Evolutionary conservation across 2,329 filamentous ascomycete genomes (phyloP), one percentile per base, ranked within the genome.

Genomic region (Chaetomium olivaceum): DNA sequence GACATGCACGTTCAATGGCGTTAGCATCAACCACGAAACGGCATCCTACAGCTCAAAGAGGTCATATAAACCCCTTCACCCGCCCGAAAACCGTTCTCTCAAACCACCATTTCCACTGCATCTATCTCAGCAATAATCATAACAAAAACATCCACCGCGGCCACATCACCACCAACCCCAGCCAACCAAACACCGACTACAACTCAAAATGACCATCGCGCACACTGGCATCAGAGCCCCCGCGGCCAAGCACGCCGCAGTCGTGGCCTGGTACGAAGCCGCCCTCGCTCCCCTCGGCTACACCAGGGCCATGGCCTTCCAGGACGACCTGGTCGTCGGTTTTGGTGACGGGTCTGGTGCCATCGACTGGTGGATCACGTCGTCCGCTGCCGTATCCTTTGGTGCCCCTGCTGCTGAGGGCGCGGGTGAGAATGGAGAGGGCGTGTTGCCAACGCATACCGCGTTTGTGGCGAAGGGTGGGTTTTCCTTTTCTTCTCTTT

Each of bases 271-370:
- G 65, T 80, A 80, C 71, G 69, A 74, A 39, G 70, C 71, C 9
- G 76, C 74, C 31, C 76, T 80, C 23, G 72, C 72, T 39, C 74
- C 77, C 1, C 73, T 80, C 33, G 76, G 77, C 51, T 79, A 80
- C 73, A 70, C 70, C 36, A 70, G 75, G 39, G 67, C 70, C 14
- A 27, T 73, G 7, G 63, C 73, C 46, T 74, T 73, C 54, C 72
- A 72, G 50, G 71, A 76, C 19, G 69, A 67, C 62, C 56, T 62
- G 2, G 71, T 73, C 16, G 73, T 73, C 64, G 77, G 77, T 14
- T 72, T 73, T 50, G 60, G 61, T 27, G 70, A 71, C 39, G 63
- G 70, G 54, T 68, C 67, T 5, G 58, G 68, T n/a, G 46, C 65
- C 19, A 64, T 74, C 27, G 76, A 79, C 67, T 79, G 75, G 73